Evolutionary conservation across 2,329 filamentous ascomycete genomes (phyloP).

Genomic region (Cladophialophora yegresii): DNA sequence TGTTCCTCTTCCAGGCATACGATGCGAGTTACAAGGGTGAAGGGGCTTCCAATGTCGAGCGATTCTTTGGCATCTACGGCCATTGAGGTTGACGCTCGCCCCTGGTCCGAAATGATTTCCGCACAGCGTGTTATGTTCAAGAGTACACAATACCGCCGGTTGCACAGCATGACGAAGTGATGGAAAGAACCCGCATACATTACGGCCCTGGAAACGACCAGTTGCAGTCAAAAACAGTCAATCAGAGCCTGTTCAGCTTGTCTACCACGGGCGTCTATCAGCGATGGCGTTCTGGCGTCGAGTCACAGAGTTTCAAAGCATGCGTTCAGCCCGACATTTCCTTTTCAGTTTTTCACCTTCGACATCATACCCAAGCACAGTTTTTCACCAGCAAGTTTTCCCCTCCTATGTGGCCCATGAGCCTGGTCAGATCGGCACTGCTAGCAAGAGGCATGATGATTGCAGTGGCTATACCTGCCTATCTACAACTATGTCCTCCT

Average conservation of each 20-base stretch:
- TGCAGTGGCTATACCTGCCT: neutral
- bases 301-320: neutral
- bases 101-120: neutral
- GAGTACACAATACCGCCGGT: constrained; percentile 4
- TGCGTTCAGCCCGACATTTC: constrained; percentile 3
- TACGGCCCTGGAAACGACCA: neutral
- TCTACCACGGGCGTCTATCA: constrained; percentile 5
- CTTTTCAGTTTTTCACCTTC: constrained; percentile 5
- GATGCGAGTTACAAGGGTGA: constrained; percentile 78
- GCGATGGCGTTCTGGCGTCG: constrained; percentile 24
- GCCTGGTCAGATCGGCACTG: neutral
- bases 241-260: neutral
- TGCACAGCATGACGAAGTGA: constrained; percentile 7
- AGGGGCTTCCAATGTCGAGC: constrained; percentile 69
- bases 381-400: neutral
- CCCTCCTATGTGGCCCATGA: neutral
- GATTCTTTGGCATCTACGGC: constrained; percentile 65
- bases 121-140: neutral
- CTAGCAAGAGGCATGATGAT: neutral
- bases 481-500: neutral
- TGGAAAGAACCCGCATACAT: neutral
- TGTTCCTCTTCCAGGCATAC: constrained; percentile 77
- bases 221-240: neutral
- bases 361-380: constrained; percentile 16
- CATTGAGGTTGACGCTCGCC: constrained; percentile 14